These are phyloP conservation scores for Nyctanthes arbortristis DNA, from an alignment of 257 asterid species.

Conservation along the genomic window DNA sequence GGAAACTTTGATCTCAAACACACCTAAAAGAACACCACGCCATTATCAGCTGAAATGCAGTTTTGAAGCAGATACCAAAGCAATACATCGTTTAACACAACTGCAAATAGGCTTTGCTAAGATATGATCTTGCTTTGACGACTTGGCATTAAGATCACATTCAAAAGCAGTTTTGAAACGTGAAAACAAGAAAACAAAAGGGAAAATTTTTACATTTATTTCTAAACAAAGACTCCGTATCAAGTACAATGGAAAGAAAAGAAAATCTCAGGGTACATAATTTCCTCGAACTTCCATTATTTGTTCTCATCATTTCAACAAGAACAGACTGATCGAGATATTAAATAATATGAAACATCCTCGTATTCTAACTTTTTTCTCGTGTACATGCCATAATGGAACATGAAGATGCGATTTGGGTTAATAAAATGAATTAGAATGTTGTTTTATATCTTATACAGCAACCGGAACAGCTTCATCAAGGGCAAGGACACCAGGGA, in stretches of 20 bases:
- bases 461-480: conserved; percentile 79
- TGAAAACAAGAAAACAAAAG: too few relatives aligned
- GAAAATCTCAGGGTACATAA: neutral
- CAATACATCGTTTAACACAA: too few relatives aligned
- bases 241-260: neutral
- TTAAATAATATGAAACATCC: conserved; percentile 30
- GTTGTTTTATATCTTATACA: conserved; percentile 37
- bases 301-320: conserved; percentile 19
- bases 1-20: too few relatives aligned
- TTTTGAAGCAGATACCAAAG: too few relatives aligned
- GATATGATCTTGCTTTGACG: too few relatives aligned
- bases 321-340: conserved; percentile 9
- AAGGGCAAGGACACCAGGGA: conserved; percentile 87
- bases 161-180: too few relatives aligned
- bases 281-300: conserved; percentile 19
- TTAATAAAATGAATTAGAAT: conserved; percentile 28
- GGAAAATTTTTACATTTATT: too few relatives aligned
- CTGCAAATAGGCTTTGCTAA: too few relatives aligned
- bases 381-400: conserved; percentile 42
- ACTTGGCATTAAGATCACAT: too few relatives aligned
- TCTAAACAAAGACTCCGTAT: too few relatives aligned
- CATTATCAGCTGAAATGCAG: too few relatives aligned
- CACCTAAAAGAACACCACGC: too few relatives aligned
- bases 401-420: conserved; percentile 21
- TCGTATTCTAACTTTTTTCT: conserved; percentile 38